These are phyloP conservation scores for Trichophyton equinum DNA, from an alignment of 2,329 filamentous ascomycete genomes.

Conservation along the genomic window DNA sequence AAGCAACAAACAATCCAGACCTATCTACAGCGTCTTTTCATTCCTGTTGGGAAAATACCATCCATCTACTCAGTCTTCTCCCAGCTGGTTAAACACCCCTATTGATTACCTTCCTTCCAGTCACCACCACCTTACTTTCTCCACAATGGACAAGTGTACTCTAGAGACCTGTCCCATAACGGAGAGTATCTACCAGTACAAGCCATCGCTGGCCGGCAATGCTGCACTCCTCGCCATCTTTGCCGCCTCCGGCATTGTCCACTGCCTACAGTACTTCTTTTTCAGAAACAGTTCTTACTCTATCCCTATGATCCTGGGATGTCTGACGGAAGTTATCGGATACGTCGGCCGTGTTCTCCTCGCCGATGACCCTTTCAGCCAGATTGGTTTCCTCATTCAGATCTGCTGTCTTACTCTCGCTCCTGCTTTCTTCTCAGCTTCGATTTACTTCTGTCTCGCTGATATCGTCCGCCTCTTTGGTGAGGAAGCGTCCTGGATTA, in stretches of 20 bases:
- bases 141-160: conserved; percentile 20
- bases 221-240: conserved; percentile 34
- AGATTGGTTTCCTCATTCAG: conserved; percentile 52
- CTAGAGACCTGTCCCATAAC: conserved; percentile 28
- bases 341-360: conserved; percentile 50
- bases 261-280: conserved; percentile 26
- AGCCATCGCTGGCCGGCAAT: conserved; percentile 32
- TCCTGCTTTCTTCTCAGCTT: conserved; percentile 47
- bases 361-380: conserved; percentile 46
- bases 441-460: conserved; percentile 54
- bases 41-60: neutral
- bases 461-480: conserved; percentile 30
- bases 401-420: conserved; percentile 49
- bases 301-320: conserved; percentile 44
- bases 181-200: conserved; percentile 33
- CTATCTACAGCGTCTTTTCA: neutral
- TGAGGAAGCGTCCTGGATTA: conserved; percentile 30
- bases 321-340: conserved; percentile 46
- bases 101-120: neutral
- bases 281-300: conserved; percentile 33
- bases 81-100: neutral
- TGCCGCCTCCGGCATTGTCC: conserved; percentile 28
- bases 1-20: neutral
- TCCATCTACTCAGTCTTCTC: neutral
- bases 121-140: neutral